These are phyloP conservation scores for Candida endomychidarum DNA, from an alignment of 805 yeast species.

Conservation along the genomic window DNA sequence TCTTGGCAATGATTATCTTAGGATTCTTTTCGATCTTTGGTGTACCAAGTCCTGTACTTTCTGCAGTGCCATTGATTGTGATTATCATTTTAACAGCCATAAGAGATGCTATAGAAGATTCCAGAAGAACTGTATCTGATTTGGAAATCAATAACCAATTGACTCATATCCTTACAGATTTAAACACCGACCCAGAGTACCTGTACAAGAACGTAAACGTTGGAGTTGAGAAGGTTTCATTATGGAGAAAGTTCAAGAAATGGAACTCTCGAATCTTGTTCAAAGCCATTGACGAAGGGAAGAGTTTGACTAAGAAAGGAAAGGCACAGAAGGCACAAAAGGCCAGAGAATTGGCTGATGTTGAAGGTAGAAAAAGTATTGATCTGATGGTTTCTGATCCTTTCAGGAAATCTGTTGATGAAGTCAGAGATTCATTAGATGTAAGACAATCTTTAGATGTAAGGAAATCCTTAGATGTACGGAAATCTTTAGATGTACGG, in stretches of 20 bases:
- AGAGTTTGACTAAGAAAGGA: constrained; percentile 34
- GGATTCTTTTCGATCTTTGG: constrained; percentile 81
- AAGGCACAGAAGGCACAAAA: constrained; percentile 30
- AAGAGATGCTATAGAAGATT: constrained; percentile 81
- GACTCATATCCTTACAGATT: constrained; percentile 57
- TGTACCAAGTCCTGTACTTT: constrained; percentile 72
- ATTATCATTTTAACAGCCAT: constrained; percentile 73
- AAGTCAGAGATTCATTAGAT: constrained; percentile 2
- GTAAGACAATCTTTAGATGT: constrained; percentile 9
- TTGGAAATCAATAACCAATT: constrained; percentile 73
- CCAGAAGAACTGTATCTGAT: constrained; percentile 69
- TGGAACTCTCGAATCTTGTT: constrained; percentile 32
- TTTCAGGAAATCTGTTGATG: constrained; percentile 10
- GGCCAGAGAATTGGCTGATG: constrained; percentile 18
- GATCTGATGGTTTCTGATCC: constrained; percentile 26
- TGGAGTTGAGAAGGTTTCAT: constrained; percentile 58
- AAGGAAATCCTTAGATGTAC: constrained; percentile 1
- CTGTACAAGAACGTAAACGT: constrained; percentile 54
- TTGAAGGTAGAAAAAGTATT: constrained; percentile 33
- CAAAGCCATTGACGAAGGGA: constrained; percentile 25
- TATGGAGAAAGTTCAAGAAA: constrained; percentile 73
- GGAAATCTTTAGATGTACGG: constrained; percentile 9
- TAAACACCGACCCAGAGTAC: constrained; percentile 21
- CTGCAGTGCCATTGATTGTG: constrained; percentile 77
- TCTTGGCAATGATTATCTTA: constrained; percentile 72